These are phyloP conservation scores for Dillenia turbinata DNA, from an alignment of 164 flowering plant species.

Conservation along the genomic window DNA sequence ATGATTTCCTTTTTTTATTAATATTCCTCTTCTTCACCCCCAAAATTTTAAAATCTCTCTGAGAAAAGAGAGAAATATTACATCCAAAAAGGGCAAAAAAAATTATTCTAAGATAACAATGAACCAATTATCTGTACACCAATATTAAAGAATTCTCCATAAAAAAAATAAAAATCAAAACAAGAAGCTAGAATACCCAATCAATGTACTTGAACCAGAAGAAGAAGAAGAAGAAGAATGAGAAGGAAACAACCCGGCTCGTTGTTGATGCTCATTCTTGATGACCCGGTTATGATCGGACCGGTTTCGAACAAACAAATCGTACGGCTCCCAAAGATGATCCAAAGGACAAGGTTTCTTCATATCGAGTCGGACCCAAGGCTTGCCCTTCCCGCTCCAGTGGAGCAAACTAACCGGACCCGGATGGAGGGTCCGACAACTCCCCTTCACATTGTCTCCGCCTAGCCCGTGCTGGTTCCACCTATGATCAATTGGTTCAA, in stretches of 20 bases:
- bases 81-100: not conserved
- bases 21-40: too few relatives aligned
- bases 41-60: too few relatives aligned
- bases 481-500: conserved; percentile 65
- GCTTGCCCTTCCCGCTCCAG: conserved; percentile 92
- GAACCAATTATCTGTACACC: conserved; percentile 16
- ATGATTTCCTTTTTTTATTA: too few relatives aligned
- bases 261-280: conserved; percentile 15
- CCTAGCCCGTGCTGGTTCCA: conserved; percentile 95
- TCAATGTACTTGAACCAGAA: not conserved
- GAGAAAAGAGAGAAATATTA: not conserved
- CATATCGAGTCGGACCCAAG: conserved; percentile 72
- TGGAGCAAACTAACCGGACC: conserved; percentile 86
- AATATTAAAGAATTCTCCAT: conserved; percentile 21
- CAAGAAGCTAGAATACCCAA: conserved; percentile 5
- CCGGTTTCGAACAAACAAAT: conserved; percentile 20
- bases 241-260: conserved; percentile 2
- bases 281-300: conserved; percentile 4
- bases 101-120: too few relatives aligned
- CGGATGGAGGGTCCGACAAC: conserved; percentile 67
- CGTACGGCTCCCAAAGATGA: conserved; percentile 74
- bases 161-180: conserved; percentile 10
- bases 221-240: conserved; percentile 7
- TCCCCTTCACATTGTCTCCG: conserved; percentile 70
- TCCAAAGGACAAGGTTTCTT: conserved; percentile 58